These are phyloP conservation scores for Venturia pyrina DNA, from an alignment of 2,329 filamentous ascomycete species.

Conservation along the genomic window DNA sequence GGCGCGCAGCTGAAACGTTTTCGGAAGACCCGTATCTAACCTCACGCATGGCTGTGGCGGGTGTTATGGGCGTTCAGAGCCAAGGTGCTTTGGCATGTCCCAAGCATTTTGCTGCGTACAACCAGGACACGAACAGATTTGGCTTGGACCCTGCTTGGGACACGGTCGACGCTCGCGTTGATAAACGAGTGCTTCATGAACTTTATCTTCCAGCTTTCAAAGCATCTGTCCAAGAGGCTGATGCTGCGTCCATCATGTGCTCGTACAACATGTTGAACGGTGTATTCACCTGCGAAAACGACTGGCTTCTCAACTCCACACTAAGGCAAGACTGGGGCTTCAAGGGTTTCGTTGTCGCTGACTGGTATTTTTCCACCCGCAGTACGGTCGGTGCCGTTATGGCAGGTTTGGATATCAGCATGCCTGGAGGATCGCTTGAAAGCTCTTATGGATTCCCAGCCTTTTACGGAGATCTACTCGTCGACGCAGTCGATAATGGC, in stretches of 20 bases:
- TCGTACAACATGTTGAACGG: constrained; percentile 9
- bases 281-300: background rate
- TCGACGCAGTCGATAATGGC: background rate
- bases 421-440: background rate
- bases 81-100: background rate
- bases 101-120: constrained; percentile 19
- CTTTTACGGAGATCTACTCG: background rate
- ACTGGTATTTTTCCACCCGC: constrained; percentile 42
- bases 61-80: constrained; percentile 7
- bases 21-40: constrained; percentile 20
- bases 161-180: background rate
- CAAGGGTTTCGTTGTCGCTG: constrained; percentile 55
- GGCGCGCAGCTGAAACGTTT: constrained; percentile 21
- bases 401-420: background rate
- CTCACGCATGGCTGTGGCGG: constrained; percentile 16
- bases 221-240: constrained; percentile 1
- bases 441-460: background rate
- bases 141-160: background rate
- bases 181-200: background rate
- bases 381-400: background rate
- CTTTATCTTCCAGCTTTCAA: constrained; percentile 9
- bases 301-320: constrained; percentile 23
- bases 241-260: constrained; percentile 1
- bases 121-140: background rate
- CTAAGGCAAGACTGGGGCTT: constrained; percentile 64